These are phyloP conservation scores for Pugionium dolabratum DNA, from an alignment of 345 rosid genomes.

Conservation along the genomic window DNA sequence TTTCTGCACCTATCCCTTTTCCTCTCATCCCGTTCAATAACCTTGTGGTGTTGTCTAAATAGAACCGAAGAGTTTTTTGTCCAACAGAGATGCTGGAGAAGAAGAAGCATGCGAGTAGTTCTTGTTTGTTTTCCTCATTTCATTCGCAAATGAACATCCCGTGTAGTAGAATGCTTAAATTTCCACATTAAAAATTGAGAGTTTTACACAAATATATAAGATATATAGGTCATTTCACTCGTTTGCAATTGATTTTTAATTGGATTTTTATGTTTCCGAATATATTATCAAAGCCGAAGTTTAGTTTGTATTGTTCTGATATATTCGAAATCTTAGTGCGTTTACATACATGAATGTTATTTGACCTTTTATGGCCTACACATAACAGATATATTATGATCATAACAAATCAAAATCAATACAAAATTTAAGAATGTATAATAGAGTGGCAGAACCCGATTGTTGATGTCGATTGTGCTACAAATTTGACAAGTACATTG, in stretches of 20 bases:
- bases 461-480: slow-evolving; percentile 8
- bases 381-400: not conserved
- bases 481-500: slow-evolving; percentile 16
- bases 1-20: slow-evolving; percentile 28
- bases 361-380: slow-evolving; percentile 28
- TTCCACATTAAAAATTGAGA: too few relatives aligned
- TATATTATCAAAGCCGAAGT: too few relatives aligned
- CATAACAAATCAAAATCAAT: slow-evolving; percentile 2
- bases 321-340: too few relatives aligned
- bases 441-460: not conserved
- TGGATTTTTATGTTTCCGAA: too few relatives aligned
- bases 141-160: slow-evolving; percentile 32
- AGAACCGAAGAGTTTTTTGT: slow-evolving; percentile 39
- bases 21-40: slow-evolving; percentile 28
- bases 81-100: slow-evolving; percentile 33
- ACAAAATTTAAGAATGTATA: not conserved
- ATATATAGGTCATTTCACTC: too few relatives aligned
- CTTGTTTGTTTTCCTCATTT: slow-evolving; percentile 32
- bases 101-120: slow-evolving; percentile 17
- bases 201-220: too few relatives aligned
- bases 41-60: slow-evolving; percentile 42
- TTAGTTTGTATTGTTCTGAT: too few relatives aligned
- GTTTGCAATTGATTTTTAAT: too few relatives aligned
- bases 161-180: not conserved
- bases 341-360: slow-evolving; percentile 3